Conservation (phyloP, 192 early-diverging fungal species). For the Coemansia sp. region DNA sequence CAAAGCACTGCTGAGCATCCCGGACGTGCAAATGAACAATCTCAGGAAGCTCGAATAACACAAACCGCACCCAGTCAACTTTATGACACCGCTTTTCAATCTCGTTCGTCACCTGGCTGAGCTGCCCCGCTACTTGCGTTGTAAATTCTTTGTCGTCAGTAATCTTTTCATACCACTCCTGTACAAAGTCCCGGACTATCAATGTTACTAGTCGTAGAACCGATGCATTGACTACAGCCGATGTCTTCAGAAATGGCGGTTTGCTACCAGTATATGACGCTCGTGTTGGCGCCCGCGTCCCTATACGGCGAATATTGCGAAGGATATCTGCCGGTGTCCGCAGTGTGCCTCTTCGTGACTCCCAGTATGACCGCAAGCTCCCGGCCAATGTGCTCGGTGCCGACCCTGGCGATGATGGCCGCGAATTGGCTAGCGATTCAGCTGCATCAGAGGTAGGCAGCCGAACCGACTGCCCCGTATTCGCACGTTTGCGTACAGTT, state of each 20-base stretch:
- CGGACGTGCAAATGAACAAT: slow-evolving; percentile 46
- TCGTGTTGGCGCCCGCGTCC: slow-evolving; percentile 8
- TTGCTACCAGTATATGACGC: slow-evolving; percentile 1
- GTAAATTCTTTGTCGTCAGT: slow-evolving; percentile 51
- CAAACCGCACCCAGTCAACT: slow-evolving; percentile 48
- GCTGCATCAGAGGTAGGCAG: slow-evolving; percentile 1
- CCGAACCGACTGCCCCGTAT: not conserved
- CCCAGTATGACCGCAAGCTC: slow-evolving; percentile 50
- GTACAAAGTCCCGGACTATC: slow-evolving; percentile 45
- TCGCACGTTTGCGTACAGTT: not conserved
- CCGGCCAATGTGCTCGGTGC: slow-evolving; percentile 48
- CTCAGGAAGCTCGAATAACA: slow-evolving; percentile 45
- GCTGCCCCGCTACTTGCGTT: slow-evolving; percentile 29
- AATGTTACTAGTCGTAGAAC: slow-evolving; percentile 29
- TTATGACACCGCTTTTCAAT: slow-evolving; percentile 32
- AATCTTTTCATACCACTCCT: slow-evolving; percentile 47
- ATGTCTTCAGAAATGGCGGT: slow-evolving; percentile 15
- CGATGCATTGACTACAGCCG: slow-evolving; percentile 27
- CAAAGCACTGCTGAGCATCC: slow-evolving; percentile 46
- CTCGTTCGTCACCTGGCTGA: slow-evolving; percentile 34
- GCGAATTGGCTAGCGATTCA: slow-evolving; percentile 19
- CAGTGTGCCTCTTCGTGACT: slow-evolving; percentile 29
- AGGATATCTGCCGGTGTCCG: slow-evolving; percentile 19
- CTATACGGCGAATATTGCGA: slow-evolving; percentile 32
- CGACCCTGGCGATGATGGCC: slow-evolving; percentile 34